Conservation (phyloP, 345 rosid genomes). For the Fremontodendron californicum region DNA sequence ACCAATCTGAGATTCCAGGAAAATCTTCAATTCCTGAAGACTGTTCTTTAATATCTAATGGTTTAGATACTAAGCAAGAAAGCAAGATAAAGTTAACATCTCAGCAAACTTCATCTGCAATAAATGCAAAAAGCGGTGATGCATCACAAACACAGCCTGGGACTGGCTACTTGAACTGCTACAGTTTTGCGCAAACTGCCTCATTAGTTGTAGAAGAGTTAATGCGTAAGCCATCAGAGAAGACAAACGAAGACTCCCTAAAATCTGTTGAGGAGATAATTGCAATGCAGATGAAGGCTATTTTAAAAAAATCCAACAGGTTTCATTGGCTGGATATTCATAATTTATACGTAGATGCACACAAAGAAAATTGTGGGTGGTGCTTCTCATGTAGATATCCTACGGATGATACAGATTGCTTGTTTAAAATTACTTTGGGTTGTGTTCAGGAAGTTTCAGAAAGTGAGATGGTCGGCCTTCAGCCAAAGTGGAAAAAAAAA, state of each 20-base stretch:
- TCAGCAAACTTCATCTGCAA: constrained; percentile 23
- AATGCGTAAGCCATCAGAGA: constrained; percentile 44
- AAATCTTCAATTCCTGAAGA: constrained; percentile 21
- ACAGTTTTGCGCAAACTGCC: constrained; percentile 69
- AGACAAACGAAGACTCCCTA: constrained; percentile 30
- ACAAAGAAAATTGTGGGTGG: constrained; percentile 95
- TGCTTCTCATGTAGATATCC: constrained; percentile 70
- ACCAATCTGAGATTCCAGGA: constrained; percentile 26
- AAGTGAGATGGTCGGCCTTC: constrained; percentile 39
- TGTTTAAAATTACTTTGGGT: constrained; percentile 58
- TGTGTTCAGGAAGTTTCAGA: constrained; percentile 36
- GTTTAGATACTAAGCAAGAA: constrained; percentile 32
- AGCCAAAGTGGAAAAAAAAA: constrained; percentile 31
- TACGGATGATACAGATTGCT: constrained; percentile 56
- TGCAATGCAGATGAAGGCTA: constrained; percentile 65
- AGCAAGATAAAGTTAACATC: constrained; percentile 30
- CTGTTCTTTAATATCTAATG: constrained; percentile 27
- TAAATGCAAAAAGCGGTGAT: constrained; percentile 28
- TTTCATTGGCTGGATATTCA: constrained; percentile 56
- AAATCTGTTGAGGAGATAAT: constrained; percentile 68
- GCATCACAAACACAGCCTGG: constrained; percentile 27
- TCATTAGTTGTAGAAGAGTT: constrained; percentile 64
- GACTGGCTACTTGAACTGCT: constrained; percentile 58
- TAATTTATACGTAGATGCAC: constrained; percentile 34
- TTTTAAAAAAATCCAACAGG: constrained; percentile 56